A percentile compares a stretch with the other conserved stretches of the same genome.
These are phyloP conservation scores for Salvia sclarea DNA, from an alignment of 305 asterid genomes.

Conservation along the genomic window DNA sequence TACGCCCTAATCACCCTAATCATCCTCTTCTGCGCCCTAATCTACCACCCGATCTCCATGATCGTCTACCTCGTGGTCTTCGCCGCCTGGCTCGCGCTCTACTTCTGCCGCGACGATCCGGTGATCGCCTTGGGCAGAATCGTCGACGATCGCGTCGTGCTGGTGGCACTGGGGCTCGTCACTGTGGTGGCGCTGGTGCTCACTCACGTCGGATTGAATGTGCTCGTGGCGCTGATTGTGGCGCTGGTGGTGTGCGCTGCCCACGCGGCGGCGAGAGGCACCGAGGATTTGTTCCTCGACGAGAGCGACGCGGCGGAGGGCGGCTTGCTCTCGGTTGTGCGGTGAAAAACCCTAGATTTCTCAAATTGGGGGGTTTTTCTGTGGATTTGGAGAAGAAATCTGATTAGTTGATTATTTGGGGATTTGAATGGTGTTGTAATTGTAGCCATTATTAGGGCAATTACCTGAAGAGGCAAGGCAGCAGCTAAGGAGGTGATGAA, in stretches of 20 bases:
- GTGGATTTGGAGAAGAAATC: not conserved
- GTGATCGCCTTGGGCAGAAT: constrained; percentile 40
- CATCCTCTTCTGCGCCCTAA: constrained; percentile 72
- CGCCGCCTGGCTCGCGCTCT: constrained; percentile 59
- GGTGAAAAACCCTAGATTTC: too few relatives aligned
- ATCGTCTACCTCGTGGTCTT: constrained; percentile 57
- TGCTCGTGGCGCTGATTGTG: constrained; percentile 61
- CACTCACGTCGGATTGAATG: constrained; percentile 63
- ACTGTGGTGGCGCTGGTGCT: constrained; percentile 68
- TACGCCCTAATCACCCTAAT: constrained; percentile 61
- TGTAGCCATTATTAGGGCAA: too few relatives aligned
- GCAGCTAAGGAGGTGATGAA: constrained; percentile 22
- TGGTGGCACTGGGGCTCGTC: constrained; percentile 53
- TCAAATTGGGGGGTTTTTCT: too few relatives aligned
- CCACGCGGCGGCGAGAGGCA: constrained; percentile 65
- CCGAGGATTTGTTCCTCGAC: constrained; percentile 76
- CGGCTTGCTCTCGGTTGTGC: constrained; percentile 76
- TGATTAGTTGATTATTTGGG: not conserved
- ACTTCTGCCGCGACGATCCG: constrained; percentile 67
- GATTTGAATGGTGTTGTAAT: not conserved
- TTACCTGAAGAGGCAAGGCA: too few relatives aligned
- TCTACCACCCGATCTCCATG: constrained; percentile 82
- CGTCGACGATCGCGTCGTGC: constrained; percentile 64
- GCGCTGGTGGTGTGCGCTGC: constrained; percentile 49
- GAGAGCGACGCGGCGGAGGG: constrained; percentile 77